phyloP scores from a whole-genome alignment of 1,284 basidiomycete genomes.

The Ustilago lituana region DNA sequence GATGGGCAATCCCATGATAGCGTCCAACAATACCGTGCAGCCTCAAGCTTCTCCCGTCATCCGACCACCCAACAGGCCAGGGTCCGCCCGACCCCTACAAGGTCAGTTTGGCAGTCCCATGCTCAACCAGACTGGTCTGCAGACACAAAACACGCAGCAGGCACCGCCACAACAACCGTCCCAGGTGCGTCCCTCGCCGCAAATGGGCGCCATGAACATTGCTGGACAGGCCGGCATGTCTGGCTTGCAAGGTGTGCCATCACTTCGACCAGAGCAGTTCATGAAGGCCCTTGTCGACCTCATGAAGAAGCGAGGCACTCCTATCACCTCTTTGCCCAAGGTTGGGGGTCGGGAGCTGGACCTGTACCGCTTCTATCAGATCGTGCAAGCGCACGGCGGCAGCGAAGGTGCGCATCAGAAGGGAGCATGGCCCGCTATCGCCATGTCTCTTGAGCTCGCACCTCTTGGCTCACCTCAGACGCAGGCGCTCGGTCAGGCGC shows the following conservation, averaged over 20 bases:
- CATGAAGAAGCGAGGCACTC: conserved; percentile 58
- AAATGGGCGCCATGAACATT: conserved; percentile 32
- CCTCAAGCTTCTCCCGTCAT: conserved; percentile 40
- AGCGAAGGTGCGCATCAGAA: conserved; percentile 60
- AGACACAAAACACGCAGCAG: conserved; percentile 26
- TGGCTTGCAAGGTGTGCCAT: conserved; percentile 38
- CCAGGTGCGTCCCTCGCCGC: conserved; percentile 41
- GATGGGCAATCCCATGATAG: conserved; percentile 25
- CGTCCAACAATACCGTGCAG: conserved; percentile 15
- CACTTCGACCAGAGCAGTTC: conserved; percentile 60
- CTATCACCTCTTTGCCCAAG: conserved; percentile 51
- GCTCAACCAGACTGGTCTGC: conserved; percentile 30
- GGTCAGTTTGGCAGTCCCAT: conserved; percentile 47
- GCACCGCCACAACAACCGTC: conserved; percentile 29
- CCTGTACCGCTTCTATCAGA: conserved; percentile 59
- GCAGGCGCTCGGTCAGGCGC: conserved; percentile 41
- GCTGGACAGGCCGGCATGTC: conserved; percentile 28
- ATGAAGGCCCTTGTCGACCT: conserved; percentile 59
- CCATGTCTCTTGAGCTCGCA: conserved; percentile 56
- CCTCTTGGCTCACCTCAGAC: conserved; percentile 52
- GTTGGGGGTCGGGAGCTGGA: conserved; percentile 57
- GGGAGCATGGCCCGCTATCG: conserved; percentile 56
- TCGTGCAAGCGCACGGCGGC: conserved; percentile 61
- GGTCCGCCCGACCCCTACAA: conserved; percentile 40
- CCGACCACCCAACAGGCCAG: conserved; percentile 38